These are phyloP conservation scores for Aspergillus arachidicola DNA, from an alignment of 2,329 filamentous ascomycete genomes.

Conservation along the genomic window DNA sequence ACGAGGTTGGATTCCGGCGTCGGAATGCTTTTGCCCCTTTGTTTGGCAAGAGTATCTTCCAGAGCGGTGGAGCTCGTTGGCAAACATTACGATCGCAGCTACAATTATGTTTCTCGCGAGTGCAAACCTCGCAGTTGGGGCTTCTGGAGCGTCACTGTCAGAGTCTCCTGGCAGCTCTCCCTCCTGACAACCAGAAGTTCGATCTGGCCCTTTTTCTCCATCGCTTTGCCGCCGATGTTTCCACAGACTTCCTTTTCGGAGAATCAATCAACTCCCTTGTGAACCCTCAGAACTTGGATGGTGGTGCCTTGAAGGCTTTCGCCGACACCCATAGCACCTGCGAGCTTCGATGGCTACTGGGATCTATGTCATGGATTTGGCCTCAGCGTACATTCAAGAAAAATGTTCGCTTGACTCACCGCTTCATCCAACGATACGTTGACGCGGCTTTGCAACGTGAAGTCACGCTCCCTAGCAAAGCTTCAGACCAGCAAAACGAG, in stretches of 20 bases:
- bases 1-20: conserved; percentile 2
- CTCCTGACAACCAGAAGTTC: not conserved
- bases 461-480: not conserved
- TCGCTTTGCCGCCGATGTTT: not conserved
- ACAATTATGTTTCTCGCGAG: not conserved
- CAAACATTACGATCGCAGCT: no score
- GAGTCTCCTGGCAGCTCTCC: not conserved
- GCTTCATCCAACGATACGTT: not conserved
- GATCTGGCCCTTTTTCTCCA: not conserved
- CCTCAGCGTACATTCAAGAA: not conserved
- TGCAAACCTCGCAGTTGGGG: not conserved
- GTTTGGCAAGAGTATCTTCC: no score
- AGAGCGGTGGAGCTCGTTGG: no score
- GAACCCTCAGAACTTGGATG: not conserved
- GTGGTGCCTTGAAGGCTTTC: not conserved
- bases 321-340: not conserved
- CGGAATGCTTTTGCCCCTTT: no score
- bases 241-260: not conserved
- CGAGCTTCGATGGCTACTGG: not conserved
- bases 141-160: not conserved
- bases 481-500: not conserved
- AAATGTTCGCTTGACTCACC: not conserved
- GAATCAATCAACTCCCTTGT: not conserved
- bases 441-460: not conserved
- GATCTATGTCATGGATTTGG: not conserved